phyloP scores from a whole-genome alignment of 179 eudicot species.

The Kewa caespitosa region DNA sequence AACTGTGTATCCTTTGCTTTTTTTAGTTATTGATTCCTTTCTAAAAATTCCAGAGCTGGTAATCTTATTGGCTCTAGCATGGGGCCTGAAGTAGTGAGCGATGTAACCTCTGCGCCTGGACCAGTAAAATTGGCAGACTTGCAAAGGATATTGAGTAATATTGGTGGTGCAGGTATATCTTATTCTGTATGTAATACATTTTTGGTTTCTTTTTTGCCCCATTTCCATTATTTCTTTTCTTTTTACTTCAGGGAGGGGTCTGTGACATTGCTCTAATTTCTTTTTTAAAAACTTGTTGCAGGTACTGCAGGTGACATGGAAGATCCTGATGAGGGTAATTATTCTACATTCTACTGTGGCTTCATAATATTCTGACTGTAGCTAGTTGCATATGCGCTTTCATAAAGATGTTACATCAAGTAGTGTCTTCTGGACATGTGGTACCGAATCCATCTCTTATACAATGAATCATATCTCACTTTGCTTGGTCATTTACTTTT shows the following conservation, averaged over 20 bases:
- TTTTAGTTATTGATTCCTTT: background rate
- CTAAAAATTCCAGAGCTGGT: slow-evolving; percentile 63
- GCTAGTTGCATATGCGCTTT: background rate
- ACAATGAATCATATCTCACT: background rate
- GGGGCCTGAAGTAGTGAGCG: slow-evolving; percentile 76
- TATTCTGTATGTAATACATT: no score
- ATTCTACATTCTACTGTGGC: slow-evolving; percentile 1
- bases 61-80: slow-evolving; percentile 77
- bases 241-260: background rate
- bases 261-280: slow-evolving; percentile 1
- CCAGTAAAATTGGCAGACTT: slow-evolving; percentile 89
- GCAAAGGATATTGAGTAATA: slow-evolving; percentile 88
- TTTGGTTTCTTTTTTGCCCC: slow-evolving; percentile 1
- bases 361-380: background rate
- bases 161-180: slow-evolving; percentile 71
- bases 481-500: background rate
- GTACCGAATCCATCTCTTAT: background rate
- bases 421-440: background rate
- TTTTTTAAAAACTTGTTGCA: slow-evolving; percentile 19
- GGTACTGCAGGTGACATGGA: slow-evolving; percentile 49
- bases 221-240: background rate
- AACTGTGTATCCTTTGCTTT: no score
- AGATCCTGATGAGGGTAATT: slow-evolving; percentile 95
- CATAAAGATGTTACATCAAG: background rate
- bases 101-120: slow-evolving; percentile 84